A percentile compares a stretch with the other conserved stretches of the same genome.
phyloP scores from a whole-genome alignment of 805 yeast genomes.

The Debaryomyces hansenii region DNA sequence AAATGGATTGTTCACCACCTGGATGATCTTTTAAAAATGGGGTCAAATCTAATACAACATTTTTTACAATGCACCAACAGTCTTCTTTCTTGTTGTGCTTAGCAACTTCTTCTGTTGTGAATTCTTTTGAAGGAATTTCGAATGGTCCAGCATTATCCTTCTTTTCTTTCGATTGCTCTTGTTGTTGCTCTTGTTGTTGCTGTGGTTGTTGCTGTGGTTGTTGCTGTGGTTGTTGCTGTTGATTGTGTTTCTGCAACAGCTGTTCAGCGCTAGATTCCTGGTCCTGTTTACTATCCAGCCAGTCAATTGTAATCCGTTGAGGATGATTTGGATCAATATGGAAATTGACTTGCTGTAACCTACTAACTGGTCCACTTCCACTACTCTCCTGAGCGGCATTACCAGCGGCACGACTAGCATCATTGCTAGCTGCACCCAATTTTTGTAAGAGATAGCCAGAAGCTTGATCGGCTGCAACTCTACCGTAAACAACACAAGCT shows the following conservation, averaged over 20 bases:
- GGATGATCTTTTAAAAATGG: constrained; percentile 50
- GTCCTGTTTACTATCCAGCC: constrained; percentile 9
- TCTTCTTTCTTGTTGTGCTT: constrained; percentile 46
- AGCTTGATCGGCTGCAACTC: constrained; percentile 44
- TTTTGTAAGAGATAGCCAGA: constrained; percentile 29
- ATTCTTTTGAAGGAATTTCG: constrained; percentile 49
- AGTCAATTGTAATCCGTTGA: constrained; percentile 35
- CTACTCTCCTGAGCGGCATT: background rate
- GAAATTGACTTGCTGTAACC: constrained; percentile 43
- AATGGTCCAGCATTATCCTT: constrained; percentile 17
- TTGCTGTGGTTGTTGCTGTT: background rate
- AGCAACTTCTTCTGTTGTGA: constrained; percentile 45
- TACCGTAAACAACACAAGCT: constrained; percentile 47
- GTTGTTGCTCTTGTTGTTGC: background rate
- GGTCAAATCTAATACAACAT: constrained; percentile 51
- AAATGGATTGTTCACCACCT: constrained; percentile 60
- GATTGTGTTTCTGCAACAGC: background rate
- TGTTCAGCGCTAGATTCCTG: background rate
- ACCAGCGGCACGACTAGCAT: background rate
- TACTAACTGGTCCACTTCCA: constrained; percentile 13
- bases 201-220: background rate
- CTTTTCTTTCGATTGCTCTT: constrained; percentile 4
- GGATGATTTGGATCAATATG: constrained; percentile 44
- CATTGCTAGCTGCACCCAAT: constrained; percentile 17
- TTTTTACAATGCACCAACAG: constrained; percentile 57